Conservation (phyloP, 257 asterid species). For the Solanum clarkiae region DNA sequence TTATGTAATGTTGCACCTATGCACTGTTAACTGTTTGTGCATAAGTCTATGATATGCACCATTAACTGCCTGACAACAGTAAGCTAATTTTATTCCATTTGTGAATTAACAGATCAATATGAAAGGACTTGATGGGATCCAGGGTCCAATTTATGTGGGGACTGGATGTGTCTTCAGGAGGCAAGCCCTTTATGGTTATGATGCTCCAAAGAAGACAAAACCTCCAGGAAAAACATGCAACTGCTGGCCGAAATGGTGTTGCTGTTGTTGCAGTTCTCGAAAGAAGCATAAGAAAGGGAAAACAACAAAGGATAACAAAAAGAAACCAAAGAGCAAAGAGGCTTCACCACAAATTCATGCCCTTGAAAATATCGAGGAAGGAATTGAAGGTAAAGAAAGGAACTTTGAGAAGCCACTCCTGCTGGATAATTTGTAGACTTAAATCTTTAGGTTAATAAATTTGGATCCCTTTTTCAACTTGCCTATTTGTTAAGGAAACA, state of each 20-base stretch:
- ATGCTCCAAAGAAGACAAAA: slow-evolving; percentile 85
- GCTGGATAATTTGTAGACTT: neutral
- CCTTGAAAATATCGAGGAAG: slow-evolving; percentile 94
- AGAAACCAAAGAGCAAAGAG: slow-evolving; percentile 54
- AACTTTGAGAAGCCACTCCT: neutral
- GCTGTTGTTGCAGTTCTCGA: slow-evolving; percentile 44
- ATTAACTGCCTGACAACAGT: neutral
- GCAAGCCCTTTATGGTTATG: slow-evolving; percentile 89
- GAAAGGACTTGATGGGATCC: slow-evolving; percentile 99
- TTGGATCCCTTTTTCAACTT: neutral
- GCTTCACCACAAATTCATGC: slow-evolving; percentile 87
- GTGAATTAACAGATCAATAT: slow-evolving; percentile 55
- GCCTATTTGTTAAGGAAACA: neutral
- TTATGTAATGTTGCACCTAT: neutral
- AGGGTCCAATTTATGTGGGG: slow-evolving; percentile 96
- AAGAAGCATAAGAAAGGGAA: slow-evolving; percentile 52
- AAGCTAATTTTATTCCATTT: slow-evolving; percentile 4
- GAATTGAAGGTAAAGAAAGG: slow-evolving; percentile 61
- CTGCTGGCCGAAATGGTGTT: slow-evolving; percentile 83
- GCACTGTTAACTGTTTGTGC: neutral
- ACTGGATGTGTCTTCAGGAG: slow-evolving; percentile 96
- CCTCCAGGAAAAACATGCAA: slow-evolving; percentile 92
- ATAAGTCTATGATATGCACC: neutral
- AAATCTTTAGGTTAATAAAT: neutral
- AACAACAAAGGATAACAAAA: slow-evolving; percentile 45